These are phyloP conservation scores for Pythium myriotylum DNA, from an alignment of 352 stramenopile species.

Conservation along the genomic window DNA sequence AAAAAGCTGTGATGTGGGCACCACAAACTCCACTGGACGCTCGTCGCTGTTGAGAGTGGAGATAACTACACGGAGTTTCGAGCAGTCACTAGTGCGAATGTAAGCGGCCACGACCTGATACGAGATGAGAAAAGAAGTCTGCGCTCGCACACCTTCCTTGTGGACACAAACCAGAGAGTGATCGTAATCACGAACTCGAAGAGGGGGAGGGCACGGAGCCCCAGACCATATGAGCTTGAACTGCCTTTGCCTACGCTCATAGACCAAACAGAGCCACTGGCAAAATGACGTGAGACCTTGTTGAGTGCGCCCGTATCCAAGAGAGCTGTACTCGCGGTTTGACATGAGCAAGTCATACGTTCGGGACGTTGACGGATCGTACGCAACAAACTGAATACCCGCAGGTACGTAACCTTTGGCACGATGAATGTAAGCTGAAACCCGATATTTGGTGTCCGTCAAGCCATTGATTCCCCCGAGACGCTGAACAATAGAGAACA, in stretches of 20 bases:
- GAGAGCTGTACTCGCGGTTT: slow-evolving; percentile 45
- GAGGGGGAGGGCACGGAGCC: slow-evolving; percentile 46
- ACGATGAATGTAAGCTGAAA: slow-evolving; percentile 44
- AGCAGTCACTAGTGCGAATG: slow-evolving; percentile 35
- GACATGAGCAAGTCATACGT: slow-evolving; percentile 43
- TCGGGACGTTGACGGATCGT: slow-evolving; percentile 46
- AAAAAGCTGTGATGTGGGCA: slow-evolving; percentile 32
- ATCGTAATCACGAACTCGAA: slow-evolving; percentile 59
- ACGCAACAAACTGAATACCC: slow-evolving; percentile 55
- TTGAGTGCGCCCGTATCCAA: slow-evolving; percentile 50
- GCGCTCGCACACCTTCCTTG: slow-evolving; percentile 53
- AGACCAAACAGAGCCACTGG: slow-evolving; percentile 63
- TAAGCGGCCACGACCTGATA: slow-evolving; percentile 40
- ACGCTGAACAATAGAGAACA: slow-evolving; percentile 17
- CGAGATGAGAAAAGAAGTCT: neutral
- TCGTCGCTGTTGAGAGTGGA: neutral
- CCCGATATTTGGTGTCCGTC: slow-evolving; percentile 39
- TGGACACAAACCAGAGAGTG: slow-evolving; percentile 53
- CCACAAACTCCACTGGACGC: slow-evolving; percentile 3
- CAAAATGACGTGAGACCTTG: slow-evolving; percentile 50
- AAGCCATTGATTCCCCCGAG: slow-evolving; percentile 3
- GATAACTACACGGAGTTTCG: slow-evolving; percentile 45
- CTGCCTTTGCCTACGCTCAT: slow-evolving; percentile 50
- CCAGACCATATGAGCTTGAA: slow-evolving; percentile 66
- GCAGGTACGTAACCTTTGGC: slow-evolving; percentile 50